phyloP scores from a whole-genome alignment of 2,329 filamentous ascomycete genomes.

The Aureobasidium sp. region DNA sequence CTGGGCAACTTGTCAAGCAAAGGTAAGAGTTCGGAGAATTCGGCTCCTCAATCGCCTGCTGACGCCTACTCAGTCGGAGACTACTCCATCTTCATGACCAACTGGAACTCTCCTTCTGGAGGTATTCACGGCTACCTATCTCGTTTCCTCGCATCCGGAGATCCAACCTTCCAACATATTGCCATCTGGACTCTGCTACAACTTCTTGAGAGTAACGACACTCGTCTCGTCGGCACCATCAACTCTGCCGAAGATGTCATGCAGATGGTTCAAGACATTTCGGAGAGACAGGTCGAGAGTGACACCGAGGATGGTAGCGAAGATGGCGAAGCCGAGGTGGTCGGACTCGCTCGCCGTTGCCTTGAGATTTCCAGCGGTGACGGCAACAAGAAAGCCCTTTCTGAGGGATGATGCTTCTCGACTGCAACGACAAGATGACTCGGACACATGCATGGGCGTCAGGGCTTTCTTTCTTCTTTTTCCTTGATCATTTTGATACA shows the following conservation, averaged over 20 bases:
- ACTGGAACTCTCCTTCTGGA: slow-evolving; percentile 86
- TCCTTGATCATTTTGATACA: slow-evolving; percentile 13
- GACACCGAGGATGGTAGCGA: slow-evolving; percentile 86
- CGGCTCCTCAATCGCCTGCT: not conserved
- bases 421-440: not conserved
- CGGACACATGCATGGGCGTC: not conserved
- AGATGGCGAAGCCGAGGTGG: slow-evolving; percentile 85
- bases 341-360: slow-evolving; percentile 82
- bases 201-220: slow-evolving; percentile 89
- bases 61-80: slow-evolving; percentile 62
- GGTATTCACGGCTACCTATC: slow-evolving; percentile 93
- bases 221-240: slow-evolving; percentile 78
- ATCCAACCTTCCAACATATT: slow-evolving; percentile 97
- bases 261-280: slow-evolving; percentile 83
- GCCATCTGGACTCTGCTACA: slow-evolving; percentile 97
- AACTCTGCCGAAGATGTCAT: slow-evolving; percentile 86
- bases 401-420: slow-evolving; percentile 58
- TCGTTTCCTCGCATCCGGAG: slow-evolving; percentile 86
- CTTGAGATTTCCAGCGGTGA: slow-evolving; percentile 53
- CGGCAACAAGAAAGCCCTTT: slow-evolving; percentile 46
- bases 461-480: not conserved
- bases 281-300: slow-evolving; percentile 78
- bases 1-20: slow-evolving; percentile 95
- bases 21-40: slow-evolving; percentile 48
- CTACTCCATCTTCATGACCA: slow-evolving; percentile 89